Evolutionary conservation across 345 rosid genomes (phyloP).

Genomic region (Eutrema japonicum): DNA sequence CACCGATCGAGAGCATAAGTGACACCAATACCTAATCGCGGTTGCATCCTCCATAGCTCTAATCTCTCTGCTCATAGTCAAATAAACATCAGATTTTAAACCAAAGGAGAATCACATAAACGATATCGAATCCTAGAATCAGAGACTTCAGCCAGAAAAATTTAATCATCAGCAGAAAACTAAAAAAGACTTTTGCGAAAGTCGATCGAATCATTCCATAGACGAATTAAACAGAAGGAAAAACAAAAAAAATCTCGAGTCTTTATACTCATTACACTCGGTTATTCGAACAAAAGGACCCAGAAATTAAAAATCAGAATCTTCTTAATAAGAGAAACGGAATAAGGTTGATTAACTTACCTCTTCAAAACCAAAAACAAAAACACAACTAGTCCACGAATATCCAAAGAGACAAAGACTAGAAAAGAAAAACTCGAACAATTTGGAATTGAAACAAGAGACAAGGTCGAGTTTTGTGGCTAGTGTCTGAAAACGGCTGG

Average conservation of each 20-base stretch:
- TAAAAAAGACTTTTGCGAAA: background rate
- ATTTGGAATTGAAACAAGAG: background rate
- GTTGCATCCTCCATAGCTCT: slow-evolving; percentile 41
- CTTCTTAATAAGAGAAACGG: background rate
- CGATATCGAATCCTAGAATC: background rate
- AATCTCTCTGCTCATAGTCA: slow-evolving; percentile 19
- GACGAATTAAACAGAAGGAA: background rate
- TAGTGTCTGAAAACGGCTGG: slow-evolving; percentile 36
- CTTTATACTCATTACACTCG: background rate
- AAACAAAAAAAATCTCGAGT: background rate
- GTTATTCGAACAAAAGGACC: background rate
- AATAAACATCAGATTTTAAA: background rate
- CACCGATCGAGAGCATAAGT: slow-evolving; percentile 61
- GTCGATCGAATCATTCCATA: slow-evolving; percentile 8
- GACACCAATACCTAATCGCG: slow-evolving; percentile 44
- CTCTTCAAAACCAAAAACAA: background rate
- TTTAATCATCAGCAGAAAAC: no score
- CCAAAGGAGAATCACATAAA: background rate
- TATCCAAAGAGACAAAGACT: slow-evolving; percentile 7
- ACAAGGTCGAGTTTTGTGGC: slow-evolving; percentile 2
- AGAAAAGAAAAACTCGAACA: background rate
- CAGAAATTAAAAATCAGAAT: background rate
- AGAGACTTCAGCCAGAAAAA: slow-evolving; percentile 4
- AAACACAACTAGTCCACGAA: background rate
- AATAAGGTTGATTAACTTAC: slow-evolving; percentile 8